Evolutionary conservation across 176 grass and related monocot genomes (phyloP).

Genomic region (Ensete ventricosum): DNA sequence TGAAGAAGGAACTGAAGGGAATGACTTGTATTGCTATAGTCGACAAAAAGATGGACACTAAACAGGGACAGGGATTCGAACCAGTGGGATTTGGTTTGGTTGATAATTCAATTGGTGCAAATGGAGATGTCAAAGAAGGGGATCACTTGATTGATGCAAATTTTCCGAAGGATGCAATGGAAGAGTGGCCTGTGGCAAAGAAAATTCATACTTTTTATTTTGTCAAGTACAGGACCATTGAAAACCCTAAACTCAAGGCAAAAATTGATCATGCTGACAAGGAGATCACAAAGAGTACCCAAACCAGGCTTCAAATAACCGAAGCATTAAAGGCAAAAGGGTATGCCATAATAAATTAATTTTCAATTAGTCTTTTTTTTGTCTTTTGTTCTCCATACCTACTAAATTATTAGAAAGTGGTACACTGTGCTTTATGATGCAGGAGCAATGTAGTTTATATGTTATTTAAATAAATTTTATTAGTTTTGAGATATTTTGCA

Average conservation of each 20-base stretch:
- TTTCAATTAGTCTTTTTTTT: not conserved
- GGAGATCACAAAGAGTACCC: slow-evolving; percentile 70
- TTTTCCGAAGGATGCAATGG: slow-evolving; percentile 50
- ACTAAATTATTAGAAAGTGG: not conserved
- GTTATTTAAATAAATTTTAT: too few relatives aligned
- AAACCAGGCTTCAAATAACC: slow-evolving; percentile 43
- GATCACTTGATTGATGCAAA: slow-evolving; percentile 31
- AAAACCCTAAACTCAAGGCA: slow-evolving; percentile 72
- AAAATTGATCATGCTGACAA: slow-evolving; percentile 80
- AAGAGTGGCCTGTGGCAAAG: slow-evolving; percentile 73
- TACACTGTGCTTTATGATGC: not conserved
- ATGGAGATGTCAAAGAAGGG: slow-evolving; percentile 23
- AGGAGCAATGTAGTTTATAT: too few relatives aligned
- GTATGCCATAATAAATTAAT: slow-evolving; percentile 26
- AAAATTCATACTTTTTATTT: slow-evolving; percentile 63
- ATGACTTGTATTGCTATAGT: too few relatives aligned
- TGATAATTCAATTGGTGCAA: slow-evolving; percentile 27
- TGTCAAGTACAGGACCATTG: slow-evolving; percentile 49
- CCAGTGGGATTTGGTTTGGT: slow-evolving; percentile 45
- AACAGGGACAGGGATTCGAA: slow-evolving; percentile 17
- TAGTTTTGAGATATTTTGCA: too few relatives aligned
- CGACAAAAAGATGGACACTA: slow-evolving; percentile 3
- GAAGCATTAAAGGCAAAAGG: slow-evolving; percentile 62
- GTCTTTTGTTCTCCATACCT: not conserved
- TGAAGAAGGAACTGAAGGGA: slow-evolving; percentile 32